Evolutionary conservation across 2,329 filamentous ascomycete genomes (phyloP).

Genomic region (Tetracladium maxilliforme): DNA sequence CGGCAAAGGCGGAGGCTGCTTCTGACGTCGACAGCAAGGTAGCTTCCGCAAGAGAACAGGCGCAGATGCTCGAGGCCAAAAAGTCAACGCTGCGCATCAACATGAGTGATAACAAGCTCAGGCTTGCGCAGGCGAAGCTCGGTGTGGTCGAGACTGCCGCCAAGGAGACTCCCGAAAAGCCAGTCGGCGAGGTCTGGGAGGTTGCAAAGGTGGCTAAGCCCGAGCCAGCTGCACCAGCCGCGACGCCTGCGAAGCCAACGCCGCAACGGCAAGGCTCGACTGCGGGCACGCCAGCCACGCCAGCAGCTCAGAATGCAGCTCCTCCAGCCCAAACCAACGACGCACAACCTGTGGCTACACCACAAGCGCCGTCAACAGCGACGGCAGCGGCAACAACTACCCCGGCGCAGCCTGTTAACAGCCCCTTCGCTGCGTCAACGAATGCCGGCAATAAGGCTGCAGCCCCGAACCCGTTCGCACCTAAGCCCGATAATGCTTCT

Average conservation of each 20-base stretch:
- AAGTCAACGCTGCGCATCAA: slow-evolving; percentile 62
- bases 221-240: slow-evolving; percentile 7
- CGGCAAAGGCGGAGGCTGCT: slow-evolving; percentile 43
- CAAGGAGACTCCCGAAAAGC: slow-evolving; percentile 68
- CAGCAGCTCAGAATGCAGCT: not conserved
- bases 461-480: not conserved
- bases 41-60: slow-evolving; percentile 24
- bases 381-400: slow-evolving; percentile 4
- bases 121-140: slow-evolving; percentile 53
- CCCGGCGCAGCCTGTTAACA: slow-evolving; percentile 4
- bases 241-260: slow-evolving; percentile 3
- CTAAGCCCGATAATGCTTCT: slow-evolving; percentile 1
- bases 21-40: slow-evolving; percentile 31
- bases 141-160: slow-evolving; percentile 69
- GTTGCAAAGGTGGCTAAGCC: slow-evolving; percentile 56
- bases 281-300: slow-evolving; percentile 1
- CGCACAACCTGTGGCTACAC: slow-evolving; percentile 3
- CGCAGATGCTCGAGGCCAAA: slow-evolving; percentile 59
- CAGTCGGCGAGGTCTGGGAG: slow-evolving; percentile 79
- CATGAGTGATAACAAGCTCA: slow-evolving; percentile 59
- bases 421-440: slow-evolving; percentile 1
- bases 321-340: slow-evolving; percentile 1
- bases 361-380: slow-evolving; percentile 8
- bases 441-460: slow-evolving; percentile 2
- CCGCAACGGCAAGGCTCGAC: slow-evolving; percentile 1